Conservation (phyloP, 805 yeast species). For the Candida caryicola region DNA sequence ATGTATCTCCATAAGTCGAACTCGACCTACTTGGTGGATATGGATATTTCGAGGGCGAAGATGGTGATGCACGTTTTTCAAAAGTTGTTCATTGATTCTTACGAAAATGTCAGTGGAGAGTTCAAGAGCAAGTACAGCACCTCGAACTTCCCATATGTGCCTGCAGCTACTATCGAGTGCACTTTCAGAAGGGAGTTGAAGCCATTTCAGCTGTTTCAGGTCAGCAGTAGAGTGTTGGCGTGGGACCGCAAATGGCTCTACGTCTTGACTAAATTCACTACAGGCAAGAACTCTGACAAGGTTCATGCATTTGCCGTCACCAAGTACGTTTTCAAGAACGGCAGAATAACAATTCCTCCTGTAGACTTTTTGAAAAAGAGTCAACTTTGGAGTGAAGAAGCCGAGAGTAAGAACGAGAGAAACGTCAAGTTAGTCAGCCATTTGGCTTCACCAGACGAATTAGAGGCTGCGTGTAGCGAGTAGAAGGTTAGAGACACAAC, state of each 20-base stretch:
- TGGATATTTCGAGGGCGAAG: constrained; percentile 75
- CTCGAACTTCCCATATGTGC: constrained; percentile 56
- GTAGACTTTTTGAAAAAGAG: constrained; percentile 52
- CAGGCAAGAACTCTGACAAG: constrained; percentile 22
- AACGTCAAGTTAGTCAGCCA: constrained; percentile 41
- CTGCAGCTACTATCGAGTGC: constrained; percentile 71
- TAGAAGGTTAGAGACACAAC: too few relatives aligned
- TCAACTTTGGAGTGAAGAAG: constrained; percentile 55
- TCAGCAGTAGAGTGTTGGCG: constrained; percentile 61
- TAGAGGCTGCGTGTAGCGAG: constrained; percentile 7
- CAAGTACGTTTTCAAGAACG: constrained; percentile 77
- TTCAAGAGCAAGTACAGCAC: constrained; percentile 22
- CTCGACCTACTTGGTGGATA: constrained; percentile 77
- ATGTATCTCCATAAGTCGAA: constrained; percentile 85
- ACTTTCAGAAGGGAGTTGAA: constrained; percentile 70
- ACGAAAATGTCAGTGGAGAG: constrained; percentile 37
- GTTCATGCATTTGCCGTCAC: constrained; percentile 63
- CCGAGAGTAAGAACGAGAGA: constrained; percentile 36
- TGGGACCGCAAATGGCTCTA: constrained; percentile 91
- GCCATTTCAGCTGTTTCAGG: constrained; percentile 57
- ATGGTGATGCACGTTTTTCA: constrained; percentile 57
- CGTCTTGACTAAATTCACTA: constrained; percentile 60
- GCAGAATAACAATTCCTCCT: constrained; percentile 73
- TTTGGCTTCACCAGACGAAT: constrained; percentile 21
- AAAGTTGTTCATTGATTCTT: constrained; percentile 47